Conservation (phyloP, 2,329 filamentous ascomycete species). For the Phialemoniopsis sp. region DNA sequence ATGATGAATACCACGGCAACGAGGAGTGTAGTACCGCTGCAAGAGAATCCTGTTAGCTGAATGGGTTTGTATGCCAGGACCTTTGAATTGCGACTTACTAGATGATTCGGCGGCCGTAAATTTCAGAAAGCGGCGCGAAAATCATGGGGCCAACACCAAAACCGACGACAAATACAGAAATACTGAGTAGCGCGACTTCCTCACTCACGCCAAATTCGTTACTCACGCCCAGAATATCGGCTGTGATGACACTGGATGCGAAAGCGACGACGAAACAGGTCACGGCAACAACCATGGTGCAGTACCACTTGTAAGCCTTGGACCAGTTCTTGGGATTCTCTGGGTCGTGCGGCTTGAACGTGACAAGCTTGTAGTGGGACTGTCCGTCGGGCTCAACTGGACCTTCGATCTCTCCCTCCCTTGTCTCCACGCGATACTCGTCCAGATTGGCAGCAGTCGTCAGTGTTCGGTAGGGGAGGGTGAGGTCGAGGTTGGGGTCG, state of each 20-base stretch:
- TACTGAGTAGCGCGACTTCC: conserved; percentile 68
- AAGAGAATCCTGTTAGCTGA: too few relatives aligned
- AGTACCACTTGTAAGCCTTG: conserved; percentile 75
- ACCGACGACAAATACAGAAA: conserved; percentile 76
- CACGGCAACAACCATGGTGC: conserved; percentile 77
- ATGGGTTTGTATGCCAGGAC: conserved; percentile 3
- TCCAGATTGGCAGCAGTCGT: conserved; percentile 46
- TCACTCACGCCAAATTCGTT: conserved; percentile 63
- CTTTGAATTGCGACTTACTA: conserved; percentile 42
- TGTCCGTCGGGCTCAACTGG: conserved; percentile 16
- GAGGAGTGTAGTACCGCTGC: too few relatives aligned
- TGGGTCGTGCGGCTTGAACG: conserved; percentile 65
- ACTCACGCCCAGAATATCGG: conserved; percentile 63
- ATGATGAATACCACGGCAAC: conserved; percentile 76
- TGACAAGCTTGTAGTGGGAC: conserved; percentile 48
- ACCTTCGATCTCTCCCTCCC: conserved; percentile 46
- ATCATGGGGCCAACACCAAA: conserved; percentile 41
- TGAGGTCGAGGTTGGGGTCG: conserved; percentile 23
- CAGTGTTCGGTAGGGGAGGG: conserved; percentile 55
- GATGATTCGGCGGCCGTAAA: conserved; percentile 67
- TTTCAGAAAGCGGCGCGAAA: conserved; percentile 75
- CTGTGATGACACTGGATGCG: conserved; percentile 70
- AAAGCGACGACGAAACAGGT: conserved; percentile 75
- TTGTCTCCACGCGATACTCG: conserved; percentile 56
- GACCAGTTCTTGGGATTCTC: conserved; percentile 86